Percentiles rank a stretch among this genome's conserved stretches.
Evolutionary conservation across 768 basidiomycete genomes (phyloP).

Genomic region (Suillus paluster): DNA sequence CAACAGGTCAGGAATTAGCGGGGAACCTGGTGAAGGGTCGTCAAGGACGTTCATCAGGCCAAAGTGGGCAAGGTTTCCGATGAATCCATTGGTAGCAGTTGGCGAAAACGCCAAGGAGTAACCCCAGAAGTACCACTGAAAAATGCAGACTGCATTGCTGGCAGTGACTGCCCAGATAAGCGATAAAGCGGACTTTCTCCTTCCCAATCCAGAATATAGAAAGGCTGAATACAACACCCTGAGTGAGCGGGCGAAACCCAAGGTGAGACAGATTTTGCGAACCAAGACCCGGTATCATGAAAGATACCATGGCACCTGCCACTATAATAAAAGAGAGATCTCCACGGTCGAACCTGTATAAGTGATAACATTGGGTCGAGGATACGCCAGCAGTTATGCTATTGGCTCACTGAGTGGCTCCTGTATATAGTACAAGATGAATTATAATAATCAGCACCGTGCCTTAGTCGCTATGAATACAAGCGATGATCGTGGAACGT

Average conservation of each 20-base stretch:
- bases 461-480: background rate
- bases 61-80: slow-evolving; percentile 81
- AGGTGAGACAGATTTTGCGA: slow-evolving; percentile 15
- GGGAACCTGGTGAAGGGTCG: slow-evolving; percentile 76
- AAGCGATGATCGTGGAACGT: background rate
- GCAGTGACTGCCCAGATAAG: slow-evolving; percentile 79
- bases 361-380: slow-evolving; percentile 10
- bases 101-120: slow-evolving; percentile 87
- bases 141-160: slow-evolving; percentile 74
- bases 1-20: slow-evolving; percentile 79
- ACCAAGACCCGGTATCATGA: slow-evolving; percentile 83
- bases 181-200: slow-evolving; percentile 71
- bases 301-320: slow-evolving; percentile 69
- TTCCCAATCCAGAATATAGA: slow-evolving; percentile 72
- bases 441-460: slow-evolving; percentile 7
- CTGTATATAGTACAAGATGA: slow-evolving; percentile 22
- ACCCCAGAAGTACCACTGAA: slow-evolving; percentile 85
- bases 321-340: slow-evolving; percentile 75
- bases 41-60: slow-evolving; percentile 74
- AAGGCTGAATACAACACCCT: slow-evolving; percentile 49
- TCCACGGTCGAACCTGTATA: slow-evolving; percentile 64
- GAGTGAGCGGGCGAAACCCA: slow-evolving; percentile 10
- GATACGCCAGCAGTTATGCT: background rate
- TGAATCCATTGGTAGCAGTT: slow-evolving; percentile 73
- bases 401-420: slow-evolving; percentile 33